Base-by-base conservation (phyloP, 352 stramenopile species). In the Pythium scleroteichum region DNA sequence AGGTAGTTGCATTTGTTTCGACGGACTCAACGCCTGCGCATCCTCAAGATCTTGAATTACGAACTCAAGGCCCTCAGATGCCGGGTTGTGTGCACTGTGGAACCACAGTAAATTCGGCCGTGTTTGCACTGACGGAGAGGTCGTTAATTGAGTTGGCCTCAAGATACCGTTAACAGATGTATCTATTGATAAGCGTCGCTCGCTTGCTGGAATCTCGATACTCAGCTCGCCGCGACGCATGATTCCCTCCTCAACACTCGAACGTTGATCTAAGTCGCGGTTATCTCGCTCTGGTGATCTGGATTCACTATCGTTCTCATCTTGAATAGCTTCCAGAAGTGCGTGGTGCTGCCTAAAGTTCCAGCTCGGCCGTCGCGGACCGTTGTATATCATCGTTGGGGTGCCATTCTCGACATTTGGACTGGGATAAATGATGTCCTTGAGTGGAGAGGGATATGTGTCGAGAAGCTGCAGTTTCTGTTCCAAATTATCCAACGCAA, bases 361-460 rank as follows among this genome's bases (percentile, higher is more conserved):
- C 80, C 78, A 90, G 35, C 81, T 88, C 16, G 81, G 79, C 24
- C 77, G 73, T 44, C 77, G 75, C 23, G 68, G 66, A 3, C 67
- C 57, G 17, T 41, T 69, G 35, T 72, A 69, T 17, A 57, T 27
- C 19, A 68, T 57, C 3, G 40, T 50, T n/a, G 52, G 47, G 10
- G 42, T 29, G 13, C 38, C 48, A 23, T 16, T 49, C 40, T 59
- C 46, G 12, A 1, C 29, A 10, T 9, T 54, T n/a, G 39, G 0
- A 51, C 17, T n/a, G 4, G 32, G 22, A 16, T 49, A 40, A 17
- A 77, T 48, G 24, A 65, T 13, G 3, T 78, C 64, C 48, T 89
- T 91, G 73, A 91, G 79, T 0, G 82, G 82, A 3, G 82, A 91
- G 12, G 82, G 82, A 44, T 76, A 89, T 4, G 85, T 74, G 3